A percentile compares a stretch with the other conserved stretches of the same genome.
These are phyloP conservation scores for Bipolaris sorokiniana DNA, from an alignment of 2,329 filamentous ascomycete species.

Conservation along the genomic window DNA sequence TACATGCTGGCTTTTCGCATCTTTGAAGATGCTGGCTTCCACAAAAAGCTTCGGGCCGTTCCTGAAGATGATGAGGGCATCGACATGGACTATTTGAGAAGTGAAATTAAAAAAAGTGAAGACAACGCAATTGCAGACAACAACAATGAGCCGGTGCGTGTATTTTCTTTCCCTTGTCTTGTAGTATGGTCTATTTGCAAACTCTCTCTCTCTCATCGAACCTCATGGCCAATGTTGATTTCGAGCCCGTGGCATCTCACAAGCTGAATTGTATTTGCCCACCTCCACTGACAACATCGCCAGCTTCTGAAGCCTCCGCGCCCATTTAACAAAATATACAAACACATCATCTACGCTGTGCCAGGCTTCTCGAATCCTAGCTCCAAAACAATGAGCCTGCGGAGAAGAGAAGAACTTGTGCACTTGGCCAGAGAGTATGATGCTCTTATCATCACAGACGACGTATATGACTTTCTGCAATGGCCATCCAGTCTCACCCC, in stretches of 20 bases:
- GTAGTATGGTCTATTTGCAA: neutral
- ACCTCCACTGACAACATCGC: constrained; percentile 17
- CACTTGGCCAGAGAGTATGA: constrained; percentile 78
- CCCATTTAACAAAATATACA: constrained; percentile 76
- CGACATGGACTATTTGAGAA: constrained; percentile 67
- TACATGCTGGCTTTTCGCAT: constrained; percentile 88
- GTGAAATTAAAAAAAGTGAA: constrained; percentile 59
- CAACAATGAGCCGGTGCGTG: constrained; percentile 54
- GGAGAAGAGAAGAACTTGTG: constrained; percentile 71
- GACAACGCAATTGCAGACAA: constrained; percentile 45
- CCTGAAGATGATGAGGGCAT: constrained; percentile 81
- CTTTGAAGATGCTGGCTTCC: constrained; percentile 79
- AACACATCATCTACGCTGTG: constrained; percentile 85
- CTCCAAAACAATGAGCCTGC: constrained; percentile 77
- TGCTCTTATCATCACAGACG: constrained; percentile 83
- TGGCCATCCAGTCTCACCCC: constrained; percentile 63
- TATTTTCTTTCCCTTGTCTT: neutral
- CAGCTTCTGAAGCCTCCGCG: constrained; percentile 64
- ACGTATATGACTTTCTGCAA: constrained; percentile 92
- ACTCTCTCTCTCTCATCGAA: neutral
- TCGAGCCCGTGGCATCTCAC: neutral
- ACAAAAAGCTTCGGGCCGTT: constrained; percentile 68
- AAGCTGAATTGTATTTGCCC: neutral
- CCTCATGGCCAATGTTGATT: neutral
- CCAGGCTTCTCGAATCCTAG: constrained; percentile 91